Evolutionary conservation across 129 eudicot genomes (phyloP).

Genomic region (Escallonia herrerae): DNA sequence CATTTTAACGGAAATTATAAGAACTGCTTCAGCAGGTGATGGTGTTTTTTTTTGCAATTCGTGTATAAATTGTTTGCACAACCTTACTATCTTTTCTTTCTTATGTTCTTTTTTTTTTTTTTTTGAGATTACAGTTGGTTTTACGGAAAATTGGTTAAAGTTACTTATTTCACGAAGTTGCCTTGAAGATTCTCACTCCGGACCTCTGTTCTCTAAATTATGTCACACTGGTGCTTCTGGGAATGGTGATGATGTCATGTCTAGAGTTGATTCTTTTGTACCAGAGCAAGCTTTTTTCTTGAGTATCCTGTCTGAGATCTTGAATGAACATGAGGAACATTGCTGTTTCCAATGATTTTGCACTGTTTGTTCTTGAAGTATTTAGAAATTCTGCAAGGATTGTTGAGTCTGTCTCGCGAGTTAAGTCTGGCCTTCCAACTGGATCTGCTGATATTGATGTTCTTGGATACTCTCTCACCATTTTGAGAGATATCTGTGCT

Average conservation of each 20-base stretch:
- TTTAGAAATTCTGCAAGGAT: conserved; percentile 28
- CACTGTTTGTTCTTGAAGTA: conserved; percentile 34
- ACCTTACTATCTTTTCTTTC: background rate
- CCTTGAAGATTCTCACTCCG: conserved; percentile 47
- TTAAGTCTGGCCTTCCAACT: conserved; percentile 51
- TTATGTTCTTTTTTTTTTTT: conserved; percentile 1
- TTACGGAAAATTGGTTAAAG: conserved; percentile 66
- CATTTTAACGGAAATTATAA: conserved; percentile 44
- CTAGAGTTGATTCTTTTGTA: conserved; percentile 25
- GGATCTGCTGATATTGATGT: conserved; percentile 45
- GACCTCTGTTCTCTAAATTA: conserved; percentile 38
- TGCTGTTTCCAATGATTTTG: conserved; percentile 32
- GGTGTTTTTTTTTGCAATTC: background rate
- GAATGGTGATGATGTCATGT: conserved; percentile 5
- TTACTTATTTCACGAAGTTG: conserved; percentile 60
- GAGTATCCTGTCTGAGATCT: conserved; percentile 49
- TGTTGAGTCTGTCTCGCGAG: conserved; percentile 35
- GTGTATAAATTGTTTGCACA: background rate
- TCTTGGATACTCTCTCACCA: conserved; percentile 65
- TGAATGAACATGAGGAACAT: conserved; percentile 57
- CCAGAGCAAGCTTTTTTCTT: conserved; percentile 60
- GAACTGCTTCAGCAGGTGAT: conserved; percentile 52
- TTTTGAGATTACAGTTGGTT: conserved; percentile 37
- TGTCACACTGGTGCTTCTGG: conserved; percentile 3
- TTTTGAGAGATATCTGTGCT: conserved; percentile 72